phyloP scores from a whole-genome alignment of 148 eudicot species.

The Rhododendron molle region DNA sequence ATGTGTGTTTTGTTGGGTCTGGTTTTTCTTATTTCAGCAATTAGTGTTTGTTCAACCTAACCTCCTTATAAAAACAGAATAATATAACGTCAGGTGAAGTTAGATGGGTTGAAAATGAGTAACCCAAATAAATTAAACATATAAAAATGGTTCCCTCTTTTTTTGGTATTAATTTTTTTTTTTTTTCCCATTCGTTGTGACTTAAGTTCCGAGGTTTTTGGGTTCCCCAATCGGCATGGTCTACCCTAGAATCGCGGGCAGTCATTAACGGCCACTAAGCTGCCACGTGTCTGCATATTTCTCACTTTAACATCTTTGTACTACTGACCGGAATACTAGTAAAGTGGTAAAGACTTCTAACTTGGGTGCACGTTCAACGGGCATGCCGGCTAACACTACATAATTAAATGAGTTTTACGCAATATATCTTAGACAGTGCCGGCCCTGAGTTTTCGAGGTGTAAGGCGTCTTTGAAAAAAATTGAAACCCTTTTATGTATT shows the following conservation, averaged over 20 bases:
- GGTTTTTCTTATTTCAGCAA: background rate
- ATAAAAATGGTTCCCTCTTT: background rate
- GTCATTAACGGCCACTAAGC: background rate
- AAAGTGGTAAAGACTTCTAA: no score
- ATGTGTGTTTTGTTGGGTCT: background rate
- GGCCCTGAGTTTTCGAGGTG: background rate
- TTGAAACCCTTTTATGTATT: background rate
- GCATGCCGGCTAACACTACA: background rate
- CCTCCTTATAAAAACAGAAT: background rate
- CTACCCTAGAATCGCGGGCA: background rate
- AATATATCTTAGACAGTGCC: no score
- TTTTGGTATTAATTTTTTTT: no score
- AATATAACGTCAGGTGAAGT: background rate
- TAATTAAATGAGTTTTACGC: no score
- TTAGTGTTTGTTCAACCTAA: background rate
- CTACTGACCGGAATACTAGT: background rate
- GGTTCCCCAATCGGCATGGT: background rate
- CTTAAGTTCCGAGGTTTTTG: background rate
- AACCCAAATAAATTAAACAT: background rate
- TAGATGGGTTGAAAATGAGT: background rate
- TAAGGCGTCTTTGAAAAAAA: background rate
- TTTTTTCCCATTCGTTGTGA: no score
- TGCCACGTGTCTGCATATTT: background rate
- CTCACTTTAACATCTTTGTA: background rate
- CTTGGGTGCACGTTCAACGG: background rate